phyloP scores from a whole-genome alignment of 768 basidiomycete genomes.

The Sporobolomyces roseus region DNA sequence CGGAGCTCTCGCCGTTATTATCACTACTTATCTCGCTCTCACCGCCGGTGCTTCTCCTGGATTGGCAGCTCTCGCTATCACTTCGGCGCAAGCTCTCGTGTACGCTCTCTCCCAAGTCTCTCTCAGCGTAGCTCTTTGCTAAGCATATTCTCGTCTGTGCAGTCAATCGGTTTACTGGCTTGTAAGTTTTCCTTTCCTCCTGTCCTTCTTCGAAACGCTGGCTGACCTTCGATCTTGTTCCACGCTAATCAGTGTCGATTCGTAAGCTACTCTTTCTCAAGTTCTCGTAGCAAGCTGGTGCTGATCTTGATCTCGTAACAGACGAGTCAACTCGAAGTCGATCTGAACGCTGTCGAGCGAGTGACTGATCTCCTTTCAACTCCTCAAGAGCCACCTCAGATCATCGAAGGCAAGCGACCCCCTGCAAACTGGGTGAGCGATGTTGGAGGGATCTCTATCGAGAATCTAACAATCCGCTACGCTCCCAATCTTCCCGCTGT shows the following conservation, averaged over 20 bases:
- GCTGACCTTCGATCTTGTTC: conserved; percentile 43
- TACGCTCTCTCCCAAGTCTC: too few species aligned
- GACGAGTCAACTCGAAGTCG: conserved; percentile 37
- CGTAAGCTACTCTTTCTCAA: conserved; percentile 26
- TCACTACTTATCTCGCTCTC: conserved; percentile 66
- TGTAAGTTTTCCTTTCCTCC: neutral
- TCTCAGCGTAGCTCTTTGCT: too few species aligned
- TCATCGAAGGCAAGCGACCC: conserved; percentile 45
- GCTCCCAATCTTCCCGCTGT: conserved; percentile 62
- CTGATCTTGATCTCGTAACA: neutral
- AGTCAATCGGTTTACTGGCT: conserved; percentile 23
- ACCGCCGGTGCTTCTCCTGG: conserved; percentile 59
- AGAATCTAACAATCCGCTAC: conserved; percentile 62
- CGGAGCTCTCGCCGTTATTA: conserved; percentile 66
- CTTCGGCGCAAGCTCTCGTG: conserved; percentile 55
- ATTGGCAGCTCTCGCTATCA: conserved; percentile 65
- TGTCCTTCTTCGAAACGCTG: conserved; percentile 46
- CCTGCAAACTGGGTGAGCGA: conserved; percentile 53
- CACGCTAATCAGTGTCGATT: conserved; percentile 8
- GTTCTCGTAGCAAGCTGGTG: conserved; percentile 34
- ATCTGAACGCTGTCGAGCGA: conserved; percentile 52
- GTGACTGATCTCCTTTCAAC: conserved; percentile 45
- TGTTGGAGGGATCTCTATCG: conserved; percentile 58
- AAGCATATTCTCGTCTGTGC: too few species aligned
- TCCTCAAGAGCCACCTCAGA: conserved; percentile 36